Conservation (phyloP, 306 rosid genomes). For the Acmispon strigosus region DNA sequence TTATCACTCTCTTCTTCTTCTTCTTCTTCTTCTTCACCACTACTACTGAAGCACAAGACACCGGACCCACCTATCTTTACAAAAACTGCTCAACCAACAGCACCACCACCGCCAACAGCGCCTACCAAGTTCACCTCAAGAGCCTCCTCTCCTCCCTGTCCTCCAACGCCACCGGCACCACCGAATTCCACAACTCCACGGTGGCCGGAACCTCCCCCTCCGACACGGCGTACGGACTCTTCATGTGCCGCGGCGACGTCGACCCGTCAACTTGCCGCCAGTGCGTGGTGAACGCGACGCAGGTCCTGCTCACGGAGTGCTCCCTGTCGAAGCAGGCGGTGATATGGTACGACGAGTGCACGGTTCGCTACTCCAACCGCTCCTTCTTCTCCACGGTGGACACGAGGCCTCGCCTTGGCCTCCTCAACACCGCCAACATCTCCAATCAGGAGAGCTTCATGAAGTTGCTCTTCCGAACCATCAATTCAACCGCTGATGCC, state of each 20-base stretch:
- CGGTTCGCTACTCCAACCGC: constrained; percentile 18
- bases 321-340: background rate
- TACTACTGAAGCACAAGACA: background rate
- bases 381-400: constrained; percentile 16
- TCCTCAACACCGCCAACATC: constrained; percentile 8
- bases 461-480: background rate
- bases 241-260: constrained; percentile 30
- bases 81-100: constrained; percentile 16
- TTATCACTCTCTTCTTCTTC: background rate
- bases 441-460: constrained; percentile 11
- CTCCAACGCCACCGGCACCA: constrained; percentile 29
- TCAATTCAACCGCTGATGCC: constrained; percentile 13
- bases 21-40: too few relatives aligned
- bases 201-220: constrained; percentile 7
- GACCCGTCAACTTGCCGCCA: background rate
- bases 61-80: background rate
- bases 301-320: background rate
- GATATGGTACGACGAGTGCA: constrained; percentile 29
- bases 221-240: constrained; percentile 18
- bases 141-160: constrained; percentile 29
- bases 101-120: constrained; percentile 28
- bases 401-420: constrained; percentile 10
- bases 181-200: constrained; percentile 27
- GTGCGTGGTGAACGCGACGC: constrained; percentile 21
- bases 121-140: constrained; percentile 21